A percentile compares a stretch with the other conserved stretches of the same genome.
phyloP scores from a whole-genome alignment of 768 basidiomycete species.

The Cyathus striatus region DNA sequence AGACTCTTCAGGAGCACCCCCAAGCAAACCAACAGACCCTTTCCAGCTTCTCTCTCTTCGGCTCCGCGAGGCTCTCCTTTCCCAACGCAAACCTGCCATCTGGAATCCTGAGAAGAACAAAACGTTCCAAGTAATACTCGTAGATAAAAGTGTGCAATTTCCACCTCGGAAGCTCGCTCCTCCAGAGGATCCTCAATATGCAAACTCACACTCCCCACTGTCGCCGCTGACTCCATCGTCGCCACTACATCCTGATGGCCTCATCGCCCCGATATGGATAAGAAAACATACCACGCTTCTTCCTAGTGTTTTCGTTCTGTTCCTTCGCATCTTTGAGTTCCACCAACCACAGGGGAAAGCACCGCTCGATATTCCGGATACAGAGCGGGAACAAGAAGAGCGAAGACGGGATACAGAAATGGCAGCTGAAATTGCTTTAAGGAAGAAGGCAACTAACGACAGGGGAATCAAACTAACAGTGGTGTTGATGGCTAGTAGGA shows the following conservation, averaged over 20 bases:
- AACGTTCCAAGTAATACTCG: slow-evolving; percentile 78
- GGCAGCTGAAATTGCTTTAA: slow-evolving; percentile 68
- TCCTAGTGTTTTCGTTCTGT: slow-evolving; percentile 91
- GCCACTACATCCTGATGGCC: slow-evolving; percentile 89
- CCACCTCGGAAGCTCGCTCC: slow-evolving; percentile 79
- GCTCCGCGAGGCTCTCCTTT: slow-evolving; percentile 64
- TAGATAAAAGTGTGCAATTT: slow-evolving; percentile 80
- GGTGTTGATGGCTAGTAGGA: slow-evolving; percentile 85
- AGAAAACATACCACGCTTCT: slow-evolving; percentile 90
- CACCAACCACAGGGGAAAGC: slow-evolving; percentile 38
- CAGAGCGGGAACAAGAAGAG: slow-evolving; percentile 65
- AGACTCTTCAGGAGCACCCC: slow-evolving; percentile 13
- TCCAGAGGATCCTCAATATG: slow-evolving; percentile 51
- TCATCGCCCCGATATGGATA: slow-evolving; percentile 98
- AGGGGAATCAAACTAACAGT: slow-evolving; percentile 92
- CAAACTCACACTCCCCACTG: slow-evolving; percentile 79
- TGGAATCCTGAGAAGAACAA: slow-evolving; percentile 72
- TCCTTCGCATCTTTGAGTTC: slow-evolving; percentile 76
- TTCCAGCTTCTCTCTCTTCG: slow-evolving; percentile 56
- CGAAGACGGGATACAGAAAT: slow-evolving; percentile 69
- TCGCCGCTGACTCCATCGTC: slow-evolving; percentile 87
- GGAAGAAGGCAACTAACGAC: slow-evolving; percentile 79
- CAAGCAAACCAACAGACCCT: slow-evolving; percentile 43
- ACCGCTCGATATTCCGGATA: slow-evolving; percentile 50
- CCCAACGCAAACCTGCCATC: slow-evolving; percentile 58